phyloP scores from a whole-genome alignment of 805 yeast species.

The Barnettozyma populi region DNA sequence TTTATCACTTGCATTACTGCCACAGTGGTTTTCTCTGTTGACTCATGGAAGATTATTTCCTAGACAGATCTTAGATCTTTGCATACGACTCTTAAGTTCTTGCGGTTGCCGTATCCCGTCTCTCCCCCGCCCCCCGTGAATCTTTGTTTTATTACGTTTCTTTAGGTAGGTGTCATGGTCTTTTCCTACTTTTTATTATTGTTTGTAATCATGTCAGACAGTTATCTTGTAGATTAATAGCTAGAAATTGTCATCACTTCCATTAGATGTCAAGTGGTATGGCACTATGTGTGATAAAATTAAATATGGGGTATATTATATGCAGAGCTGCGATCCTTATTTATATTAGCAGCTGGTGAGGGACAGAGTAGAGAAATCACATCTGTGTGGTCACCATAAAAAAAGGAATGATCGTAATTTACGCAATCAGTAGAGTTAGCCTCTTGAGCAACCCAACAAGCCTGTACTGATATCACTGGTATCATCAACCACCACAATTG shows the following conservation, averaged over 20 bases:
- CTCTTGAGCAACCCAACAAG: constrained; percentile 14
- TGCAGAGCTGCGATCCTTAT: background rate
- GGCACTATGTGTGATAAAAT: too few relatives aligned
- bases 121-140: background rate
- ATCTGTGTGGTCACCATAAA: background rate
- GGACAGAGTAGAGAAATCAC: background rate
- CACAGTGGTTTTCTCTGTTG: constrained; percentile 43
- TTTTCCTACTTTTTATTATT: too few relatives aligned
- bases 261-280: too few relatives aligned
- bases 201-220: background rate
- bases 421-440: background rate
- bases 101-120: background rate
- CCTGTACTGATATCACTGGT: constrained; percentile 17
- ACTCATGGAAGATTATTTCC: constrained; percentile 23
- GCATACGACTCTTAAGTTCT: background rate
- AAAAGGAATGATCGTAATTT: background rate
- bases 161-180: too few relatives aligned
- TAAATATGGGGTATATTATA: too few relatives aligned
- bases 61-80: background rate
- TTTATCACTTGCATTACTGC: constrained; percentile 82
- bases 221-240: background rate
- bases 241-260: too few relatives aligned
- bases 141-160: background rate
- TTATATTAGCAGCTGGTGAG: background rate
- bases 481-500: constrained; percentile 9